Conservation (phyloP, 768 basidiomycete genomes). For the Suillus tomentosus region DNA sequence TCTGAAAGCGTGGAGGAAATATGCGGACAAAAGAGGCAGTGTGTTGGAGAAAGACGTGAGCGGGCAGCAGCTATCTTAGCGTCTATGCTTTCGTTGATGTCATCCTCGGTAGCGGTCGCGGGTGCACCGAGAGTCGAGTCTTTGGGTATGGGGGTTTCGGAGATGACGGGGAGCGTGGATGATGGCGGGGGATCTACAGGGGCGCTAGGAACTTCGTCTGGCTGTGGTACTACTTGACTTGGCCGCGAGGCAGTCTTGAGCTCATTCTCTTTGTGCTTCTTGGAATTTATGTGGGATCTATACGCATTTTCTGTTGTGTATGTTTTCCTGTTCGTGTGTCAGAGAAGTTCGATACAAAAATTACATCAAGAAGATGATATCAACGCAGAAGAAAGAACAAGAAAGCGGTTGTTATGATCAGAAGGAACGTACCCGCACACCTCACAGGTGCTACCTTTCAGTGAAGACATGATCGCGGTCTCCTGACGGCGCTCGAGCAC, state of each 20-base stretch:
- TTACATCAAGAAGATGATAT: conserved; percentile 4
- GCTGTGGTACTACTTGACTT: neutral
- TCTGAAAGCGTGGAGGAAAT: conserved; percentile 53
- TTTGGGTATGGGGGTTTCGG: conserved; percentile 9
- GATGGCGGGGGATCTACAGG: conserved; percentile 13
- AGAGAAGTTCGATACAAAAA: neutral
- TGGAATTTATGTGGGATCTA: conserved; percentile 83
- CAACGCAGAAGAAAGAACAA: neutral
- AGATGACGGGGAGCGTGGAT: conserved; percentile 10
- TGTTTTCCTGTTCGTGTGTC: conserved; percentile 59
- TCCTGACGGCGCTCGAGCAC: conserved; percentile 78
- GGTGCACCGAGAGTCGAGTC: conserved; percentile 30
- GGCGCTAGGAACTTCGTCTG: conserved; percentile 22
- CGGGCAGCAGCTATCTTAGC: conserved; percentile 74
- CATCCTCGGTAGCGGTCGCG: conserved; percentile 46
- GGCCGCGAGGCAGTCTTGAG: conserved; percentile 43
- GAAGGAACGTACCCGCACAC: conserved; percentile 72
- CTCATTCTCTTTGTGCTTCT: conserved; percentile 84
- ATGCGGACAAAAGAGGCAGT: conserved; percentile 86
- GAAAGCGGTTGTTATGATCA: neutral
- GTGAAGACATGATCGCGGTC: conserved; percentile 66
- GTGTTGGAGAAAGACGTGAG: conserved; percentile 55
- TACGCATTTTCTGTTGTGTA: conserved; percentile 92
- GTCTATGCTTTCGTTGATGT: conserved; percentile 60
- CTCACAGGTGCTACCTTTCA: conserved; percentile 65